Base-by-base conservation (phyloP, 2,329 filamentous ascomycete species). In the Exophiala viscosa region DNA sequence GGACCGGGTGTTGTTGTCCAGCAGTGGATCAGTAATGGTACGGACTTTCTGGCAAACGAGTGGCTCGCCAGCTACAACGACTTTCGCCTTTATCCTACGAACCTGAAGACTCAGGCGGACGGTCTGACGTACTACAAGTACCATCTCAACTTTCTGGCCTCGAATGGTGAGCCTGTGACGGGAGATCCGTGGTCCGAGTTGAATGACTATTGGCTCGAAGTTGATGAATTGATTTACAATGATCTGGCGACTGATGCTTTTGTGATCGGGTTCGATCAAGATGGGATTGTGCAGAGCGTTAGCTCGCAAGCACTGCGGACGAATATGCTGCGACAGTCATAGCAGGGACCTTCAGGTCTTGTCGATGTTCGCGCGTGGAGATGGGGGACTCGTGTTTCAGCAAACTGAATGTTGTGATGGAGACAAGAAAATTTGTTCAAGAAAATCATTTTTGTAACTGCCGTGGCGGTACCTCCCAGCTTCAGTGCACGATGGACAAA, bases 131-230 rank as follows among this genome's bases (percentile, higher is more conserved):
- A 47, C 31, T 48, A 42, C 35, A 46, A 52, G 15, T 46, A 46
- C 18, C 36, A 45, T 44, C 32, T 46, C 10, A 60, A 52, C 13
- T 50, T 62, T 11, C 54, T 65, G 14, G 59, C 62, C 44, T 58
- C 64, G 44, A 51, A 52, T 39, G 60, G 60, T 17, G 64, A 62
- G 35, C 43, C 62, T 14, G 62, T 60, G 3, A 62, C 23, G 7
- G 40, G 34, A 43, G 41, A 67, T 50, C 48, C 44, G 38, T 60
- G 48, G 5, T 64, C 62, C 10, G 56, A 62, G 15, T 65, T 61
- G 40, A 66, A 64, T 47, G 60, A 66, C 7, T 63, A 64, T 8
- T 67, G 64, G 63, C 32, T 62, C 45, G 44, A 61, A 20, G 31
- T 64, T 28, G 65, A 64, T 42, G 60, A 55, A 41, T 41, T 58